Evolutionary conservation across 2,329 filamentous ascomycete genomes (phyloP).

Genomic region (Fusarium transvaalense): DNA sequence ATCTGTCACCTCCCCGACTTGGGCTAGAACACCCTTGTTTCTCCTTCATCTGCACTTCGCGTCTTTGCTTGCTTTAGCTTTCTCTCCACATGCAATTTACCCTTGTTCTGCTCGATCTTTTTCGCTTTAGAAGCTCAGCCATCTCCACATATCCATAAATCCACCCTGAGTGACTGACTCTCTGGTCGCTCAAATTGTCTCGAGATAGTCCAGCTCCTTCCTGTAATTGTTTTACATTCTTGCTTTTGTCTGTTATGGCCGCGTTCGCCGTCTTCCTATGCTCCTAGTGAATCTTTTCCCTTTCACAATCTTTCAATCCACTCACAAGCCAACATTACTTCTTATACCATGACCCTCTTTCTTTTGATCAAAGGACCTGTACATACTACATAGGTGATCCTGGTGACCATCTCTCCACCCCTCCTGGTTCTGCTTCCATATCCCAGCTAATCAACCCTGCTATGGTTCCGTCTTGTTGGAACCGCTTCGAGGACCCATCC

Average conservation of each 20-base stretch:
- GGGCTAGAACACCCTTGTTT: constrained; percentile 33
- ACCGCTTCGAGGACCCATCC: constrained; percentile 35
- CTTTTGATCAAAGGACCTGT: constrained; percentile 16
- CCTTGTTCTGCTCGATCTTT: constrained; percentile 35
- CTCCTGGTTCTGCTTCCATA: constrained; percentile 25
- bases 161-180: constrained; percentile 12
- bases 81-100: constrained; percentile 35
- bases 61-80: constrained; percentile 29
- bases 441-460: constrained; percentile 38
- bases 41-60: constrained; percentile 39
- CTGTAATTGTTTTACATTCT: constrained; percentile 12
- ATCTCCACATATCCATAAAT: constrained; percentile 37
- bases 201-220: constrained; percentile 22
- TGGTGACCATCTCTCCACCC: constrained; percentile 34
- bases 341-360: constrained; percentile 13
- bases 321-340: constrained; percentile 1
- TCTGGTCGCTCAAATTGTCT: constrained; percentile 25
- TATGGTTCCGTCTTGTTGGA: constrained; percentile 43
- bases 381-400: constrained; percentile 39
- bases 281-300: not conserved
- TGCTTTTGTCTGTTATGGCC: constrained; percentile 26
- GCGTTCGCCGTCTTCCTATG: not conserved
- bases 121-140: constrained; percentile 21
- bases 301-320: not conserved
- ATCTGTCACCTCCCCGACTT: constrained; percentile 34